phyloP scores from a whole-genome alignment of 139 green algal species.

The Chlamydomonas incerta region DNA sequence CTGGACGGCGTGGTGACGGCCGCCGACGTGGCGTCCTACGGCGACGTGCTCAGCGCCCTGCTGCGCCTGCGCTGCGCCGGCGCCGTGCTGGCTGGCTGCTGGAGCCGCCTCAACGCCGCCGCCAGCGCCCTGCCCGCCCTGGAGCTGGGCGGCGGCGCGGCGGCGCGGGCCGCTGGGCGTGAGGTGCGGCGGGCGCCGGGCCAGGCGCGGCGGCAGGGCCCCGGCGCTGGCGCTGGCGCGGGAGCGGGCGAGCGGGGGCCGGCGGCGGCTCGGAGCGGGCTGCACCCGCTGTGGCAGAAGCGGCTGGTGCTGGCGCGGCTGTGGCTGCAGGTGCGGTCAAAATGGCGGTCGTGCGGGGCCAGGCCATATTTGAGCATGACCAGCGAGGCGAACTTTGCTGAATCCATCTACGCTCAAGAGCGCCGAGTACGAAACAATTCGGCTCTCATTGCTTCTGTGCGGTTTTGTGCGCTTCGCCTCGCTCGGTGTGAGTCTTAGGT shows the following conservation, averaged over 20 bases:
- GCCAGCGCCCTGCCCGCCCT: not conserved
- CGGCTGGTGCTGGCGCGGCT: conserved; percentile 5
- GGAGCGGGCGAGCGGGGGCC: too few species aligned
- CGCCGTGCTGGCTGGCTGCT: not conserved
- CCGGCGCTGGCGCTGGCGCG: too few species aligned
- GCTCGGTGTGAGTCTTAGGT: too few species aligned
- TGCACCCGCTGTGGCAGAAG: conserved; percentile 34
- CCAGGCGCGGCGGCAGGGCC: too few species aligned
- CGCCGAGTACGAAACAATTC: too few species aligned
- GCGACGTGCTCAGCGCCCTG: conserved; percentile 15
- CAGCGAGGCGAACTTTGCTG: too few species aligned
- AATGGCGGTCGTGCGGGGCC: too few species aligned
- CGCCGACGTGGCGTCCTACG: not conserved
- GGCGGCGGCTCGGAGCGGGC: not conserved
- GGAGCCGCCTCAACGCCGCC: conserved; percentile 8
- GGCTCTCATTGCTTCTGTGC: too few species aligned
- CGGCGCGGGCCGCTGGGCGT: not conserved
- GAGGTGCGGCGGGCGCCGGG: not conserved
- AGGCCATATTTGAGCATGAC: too few species aligned
- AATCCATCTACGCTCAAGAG: too few species aligned
- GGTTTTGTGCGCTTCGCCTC: too few species aligned
- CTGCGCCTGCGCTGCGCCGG: conserved; percentile 24
- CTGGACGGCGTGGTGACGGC: conserved; percentile 22
- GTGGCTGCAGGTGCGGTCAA: conserved; percentile 39
- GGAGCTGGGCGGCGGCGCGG: not conserved